These are phyloP conservation scores for Diplodia intermedia DNA, from an alignment of 2,329 filamentous ascomycete genomes.

Conservation along the genomic window DNA sequence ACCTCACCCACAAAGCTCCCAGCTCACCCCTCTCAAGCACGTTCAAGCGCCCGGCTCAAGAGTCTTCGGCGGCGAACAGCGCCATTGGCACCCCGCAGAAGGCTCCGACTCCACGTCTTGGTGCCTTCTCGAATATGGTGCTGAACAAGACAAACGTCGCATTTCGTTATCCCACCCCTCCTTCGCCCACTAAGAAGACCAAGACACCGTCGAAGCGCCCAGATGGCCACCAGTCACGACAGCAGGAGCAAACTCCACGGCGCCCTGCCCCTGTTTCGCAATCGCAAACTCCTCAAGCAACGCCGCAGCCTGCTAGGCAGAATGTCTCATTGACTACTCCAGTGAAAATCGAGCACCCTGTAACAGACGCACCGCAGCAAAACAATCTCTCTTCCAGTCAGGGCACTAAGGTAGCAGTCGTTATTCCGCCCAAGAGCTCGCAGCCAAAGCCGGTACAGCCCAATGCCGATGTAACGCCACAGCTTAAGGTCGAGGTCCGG, in stretches of 20 bases:
- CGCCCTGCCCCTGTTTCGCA: neutral
- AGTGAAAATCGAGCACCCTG: neutral
- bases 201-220: conserved; percentile 8
- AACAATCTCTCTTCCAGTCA: neutral
- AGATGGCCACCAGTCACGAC: neutral
- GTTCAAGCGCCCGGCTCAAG: conserved; percentile 44
- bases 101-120: conserved; percentile 44
- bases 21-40: neutral
- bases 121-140: conserved; percentile 63
- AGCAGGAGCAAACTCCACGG: neutral
- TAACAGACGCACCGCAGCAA: neutral
- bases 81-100: conserved; percentile 9
- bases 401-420: conserved; percentile 23
- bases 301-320: neutral
- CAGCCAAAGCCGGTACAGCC: conserved; percentile 5
- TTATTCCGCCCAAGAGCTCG: conserved; percentile 19
- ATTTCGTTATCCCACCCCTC: conserved; percentile 42
- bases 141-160: conserved; percentile 51
- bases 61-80: conserved; percentile 31
- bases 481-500: neutral
- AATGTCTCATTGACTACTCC: neutral
- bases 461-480: neutral
- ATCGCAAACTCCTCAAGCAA: conserved; percentile 1
- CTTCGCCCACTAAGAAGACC: conserved; percentile 7
- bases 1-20: neutral